Conservation (phyloP, 2,329 filamentous ascomycete genomes). For the Claviceps citrina region DNA sequence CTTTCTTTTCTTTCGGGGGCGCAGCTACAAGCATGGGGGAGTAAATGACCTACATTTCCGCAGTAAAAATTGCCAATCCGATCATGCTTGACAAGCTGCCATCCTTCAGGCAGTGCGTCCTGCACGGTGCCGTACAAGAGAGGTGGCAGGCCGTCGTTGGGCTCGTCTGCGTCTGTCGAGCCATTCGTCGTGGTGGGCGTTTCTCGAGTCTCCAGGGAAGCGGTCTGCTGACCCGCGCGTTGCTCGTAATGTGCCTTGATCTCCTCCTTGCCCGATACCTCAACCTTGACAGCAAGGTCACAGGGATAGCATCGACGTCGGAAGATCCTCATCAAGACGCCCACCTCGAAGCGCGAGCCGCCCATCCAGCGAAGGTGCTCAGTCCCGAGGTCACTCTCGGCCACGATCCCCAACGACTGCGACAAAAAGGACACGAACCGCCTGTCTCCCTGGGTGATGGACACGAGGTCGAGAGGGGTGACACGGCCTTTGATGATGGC, state of each 20-base stretch:
- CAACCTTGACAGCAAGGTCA: constrained; percentile 73
- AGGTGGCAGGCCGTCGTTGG: constrained; percentile 48
- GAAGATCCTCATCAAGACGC: constrained; percentile 63
- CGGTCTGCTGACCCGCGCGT: constrained; percentile 22
- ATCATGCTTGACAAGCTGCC: constrained; percentile 58
- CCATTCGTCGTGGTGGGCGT: background rate
- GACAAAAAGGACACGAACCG: constrained; percentile 78
- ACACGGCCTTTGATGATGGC: constrained; percentile 74
- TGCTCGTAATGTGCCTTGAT: constrained; percentile 59
- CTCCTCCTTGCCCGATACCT: constrained; percentile 56
- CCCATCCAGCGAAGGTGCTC: constrained; percentile 94
- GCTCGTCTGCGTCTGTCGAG: constrained; percentile 6
- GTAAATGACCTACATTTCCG: constrained; percentile 51
- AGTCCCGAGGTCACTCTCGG: constrained; percentile 78
- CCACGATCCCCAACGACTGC: constrained; percentile 77
- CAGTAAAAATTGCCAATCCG: constrained; percentile 85
- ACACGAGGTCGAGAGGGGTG: constrained; percentile 74
- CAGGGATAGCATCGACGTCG: constrained; percentile 71
- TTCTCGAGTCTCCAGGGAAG: background rate
- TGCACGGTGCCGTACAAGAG: constrained; percentile 67
- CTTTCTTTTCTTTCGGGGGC: no score
- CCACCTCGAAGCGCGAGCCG: constrained; percentile 65
- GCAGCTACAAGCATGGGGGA: no score
- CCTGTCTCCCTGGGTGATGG: constrained; percentile 64
- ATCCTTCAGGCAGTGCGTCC: constrained; percentile 61